A percentile compares a stretch with the other conserved stretches of the same genome.
Conservation (phyloP, 768 basidiomycete genomes). For the Pisolithus marmoratus region DNA sequence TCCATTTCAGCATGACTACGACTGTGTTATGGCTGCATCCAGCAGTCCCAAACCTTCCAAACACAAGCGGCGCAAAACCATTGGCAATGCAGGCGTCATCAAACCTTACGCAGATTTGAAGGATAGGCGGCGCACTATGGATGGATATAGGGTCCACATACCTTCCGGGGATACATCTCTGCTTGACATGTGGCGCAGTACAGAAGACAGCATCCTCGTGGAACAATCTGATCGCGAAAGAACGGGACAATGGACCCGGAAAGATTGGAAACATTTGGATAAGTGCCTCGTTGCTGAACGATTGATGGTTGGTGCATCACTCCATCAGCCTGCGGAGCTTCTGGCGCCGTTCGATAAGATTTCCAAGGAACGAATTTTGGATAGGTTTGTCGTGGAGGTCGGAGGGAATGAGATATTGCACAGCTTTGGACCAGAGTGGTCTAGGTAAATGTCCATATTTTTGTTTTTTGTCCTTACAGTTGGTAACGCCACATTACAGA, state of each 20-base stretch:
- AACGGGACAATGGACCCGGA: constrained; percentile 54
- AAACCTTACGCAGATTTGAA: constrained; percentile 17
- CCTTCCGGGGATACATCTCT: constrained; percentile 30
- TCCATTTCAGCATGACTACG: constrained; percentile 69
- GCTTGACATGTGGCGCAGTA: constrained; percentile 24
- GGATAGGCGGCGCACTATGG: constrained; percentile 10
- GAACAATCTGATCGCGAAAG: constrained; percentile 18
- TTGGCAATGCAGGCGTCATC: constrained; percentile 25
- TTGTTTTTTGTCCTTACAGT: background rate
- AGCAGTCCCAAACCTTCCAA: constrained; percentile 22
- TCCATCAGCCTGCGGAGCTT: constrained; percentile 23
- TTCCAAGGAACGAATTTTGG: constrained; percentile 51
- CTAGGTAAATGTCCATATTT: constrained; percentile 37
- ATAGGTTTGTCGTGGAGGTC: constrained; percentile 46
- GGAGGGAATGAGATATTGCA: constrained; percentile 40
- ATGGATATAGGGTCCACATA: constrained; percentile 12
- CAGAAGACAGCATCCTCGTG: constrained; percentile 25
- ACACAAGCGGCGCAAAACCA: constrained; percentile 34
- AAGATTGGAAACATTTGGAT: constrained; percentile 78
- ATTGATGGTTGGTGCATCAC: constrained; percentile 38
- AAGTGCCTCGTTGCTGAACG: constrained; percentile 73
- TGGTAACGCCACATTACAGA: constrained; percentile 6
- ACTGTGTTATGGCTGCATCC: constrained; percentile 51
- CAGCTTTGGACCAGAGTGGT: constrained; percentile 49
- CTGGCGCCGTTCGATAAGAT: constrained; percentile 52